These are phyloP conservation scores for Stephanodiscus triporus DNA, from an alignment of 108 stramenopile genomes.

Conservation along the genomic window DNA sequence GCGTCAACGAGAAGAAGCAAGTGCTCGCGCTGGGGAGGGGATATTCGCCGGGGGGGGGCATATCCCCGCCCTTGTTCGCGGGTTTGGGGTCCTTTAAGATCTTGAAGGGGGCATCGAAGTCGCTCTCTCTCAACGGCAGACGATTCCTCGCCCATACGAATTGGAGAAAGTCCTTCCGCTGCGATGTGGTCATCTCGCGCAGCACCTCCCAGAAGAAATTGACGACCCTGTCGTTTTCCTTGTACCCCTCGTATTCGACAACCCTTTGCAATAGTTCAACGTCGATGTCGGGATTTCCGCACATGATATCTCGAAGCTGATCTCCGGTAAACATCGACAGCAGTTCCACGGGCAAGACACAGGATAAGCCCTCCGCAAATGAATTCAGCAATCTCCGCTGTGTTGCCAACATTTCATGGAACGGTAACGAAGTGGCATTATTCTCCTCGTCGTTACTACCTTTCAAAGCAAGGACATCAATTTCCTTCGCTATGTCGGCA, in stretches of 20 bases:
- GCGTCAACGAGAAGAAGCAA: conserved; percentile 95
- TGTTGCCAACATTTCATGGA: conserved; percentile 47
- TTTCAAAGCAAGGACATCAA: conserved; percentile 68
- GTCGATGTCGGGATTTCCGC: conserved; percentile 94
- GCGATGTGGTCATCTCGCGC: conserved; percentile 84
- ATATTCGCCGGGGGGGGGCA: conserved; percentile 85
- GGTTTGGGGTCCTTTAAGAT: conserved; percentile 72
- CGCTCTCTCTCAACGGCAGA: conserved; percentile 82
- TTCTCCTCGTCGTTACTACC: conserved; percentile 26
- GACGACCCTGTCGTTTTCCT: conserved; percentile 76
- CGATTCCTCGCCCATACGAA: conserved; percentile 98
- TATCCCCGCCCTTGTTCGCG: conserved; percentile 63
- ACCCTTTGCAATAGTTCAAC: conserved; percentile 88
- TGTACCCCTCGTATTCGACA: conserved; percentile 95
- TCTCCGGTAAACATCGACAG: conserved; percentile 86
- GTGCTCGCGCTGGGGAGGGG: conserved; percentile 95
- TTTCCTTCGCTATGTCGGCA: conserved; percentile 52
- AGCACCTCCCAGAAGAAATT: conserved; percentile 93
- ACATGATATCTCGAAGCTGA: conserved; percentile 87
- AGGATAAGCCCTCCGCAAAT: conserved; percentile 88
- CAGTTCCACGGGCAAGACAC: conserved; percentile 91
- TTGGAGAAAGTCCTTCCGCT: conserved; percentile 90
- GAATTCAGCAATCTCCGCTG: conserved; percentile 80
- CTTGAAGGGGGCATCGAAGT: conserved; percentile 94
- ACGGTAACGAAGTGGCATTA: neutral